Evolutionary conservation across 2,329 filamentous ascomycete species (phyloP), one percentile per base, ranked within the genome.

Genomic region (Colletotrichum sojae): DNA sequence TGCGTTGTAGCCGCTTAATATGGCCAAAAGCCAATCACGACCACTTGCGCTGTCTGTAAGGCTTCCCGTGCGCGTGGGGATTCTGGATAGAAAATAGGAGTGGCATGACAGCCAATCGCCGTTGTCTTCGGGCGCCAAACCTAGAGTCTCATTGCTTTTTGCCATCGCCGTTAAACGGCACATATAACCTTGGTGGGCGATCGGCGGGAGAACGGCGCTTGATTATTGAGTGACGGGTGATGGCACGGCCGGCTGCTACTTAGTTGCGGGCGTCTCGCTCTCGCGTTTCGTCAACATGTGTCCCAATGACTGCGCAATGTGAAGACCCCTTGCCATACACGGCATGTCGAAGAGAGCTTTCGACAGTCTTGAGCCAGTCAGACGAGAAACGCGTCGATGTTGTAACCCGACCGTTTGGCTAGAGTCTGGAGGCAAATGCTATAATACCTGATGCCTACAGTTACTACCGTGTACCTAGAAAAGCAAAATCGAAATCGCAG

Each of bases 241-340:
- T 16, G 45, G 20, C 36, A 12, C 18, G 40, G 31, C 10, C 31
- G 31, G 31, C 31, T 27, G 51, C 15, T 8, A 27, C 16, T 43
- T 16, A 8, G 36, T 22, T 39, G 58, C 45, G 22, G 22, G 62
- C 63, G 51, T 57, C 56, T 69, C 67, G 62, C 51, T 58, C 22
- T 52, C 18, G 56, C 39, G 25, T 20, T 22, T 36, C 22, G 51
- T 55, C 40, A 43, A 55, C 22, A 67, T 8, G 31, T 45, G 27
- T n/a, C 36, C 20, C 59, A 22, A 43, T 13, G 20, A 10, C 36
- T 9, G 27, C 27, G 18, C n/a, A 27, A 40, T 43, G 22, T 15
- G 20, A 16, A 46, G 43, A n/a, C 16, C 27, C n/a, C 52, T 15
- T 25, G 22, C 25, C 15, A n/a, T 15, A 15, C 39, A n/a, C n/a